Percentiles rank a stretch among this genome's conserved stretches.
Evolutionary conservation across 2,329 filamentous ascomycete genomes (phyloP).

Genomic region (Sporothrix dimorphospora): DNA sequence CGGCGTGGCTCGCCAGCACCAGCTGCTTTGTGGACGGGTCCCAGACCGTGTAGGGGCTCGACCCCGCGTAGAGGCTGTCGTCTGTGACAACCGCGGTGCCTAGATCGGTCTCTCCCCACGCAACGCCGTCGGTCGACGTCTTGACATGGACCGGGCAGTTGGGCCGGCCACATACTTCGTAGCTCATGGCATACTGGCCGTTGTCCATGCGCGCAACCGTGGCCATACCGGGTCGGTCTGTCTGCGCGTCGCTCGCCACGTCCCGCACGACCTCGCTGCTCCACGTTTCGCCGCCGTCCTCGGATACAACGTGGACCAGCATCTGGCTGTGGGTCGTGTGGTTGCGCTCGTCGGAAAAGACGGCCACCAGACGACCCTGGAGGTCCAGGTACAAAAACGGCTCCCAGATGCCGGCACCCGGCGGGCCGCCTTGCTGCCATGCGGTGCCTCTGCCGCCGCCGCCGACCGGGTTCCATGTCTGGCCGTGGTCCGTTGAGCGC

Average conservation of each 20-base stretch:
- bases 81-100: background rate
- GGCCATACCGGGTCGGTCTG: slow-evolving; percentile 15
- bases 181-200: slow-evolving; percentile 15
- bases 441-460: too few relatives aligned
- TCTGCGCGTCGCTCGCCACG: slow-evolving; percentile 17
- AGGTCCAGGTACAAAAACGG: background rate
- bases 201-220: background rate
- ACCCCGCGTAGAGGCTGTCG: background rate
- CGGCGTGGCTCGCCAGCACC: slow-evolving; percentile 3
- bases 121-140: background rate
- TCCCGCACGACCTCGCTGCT: background rate
- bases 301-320: slow-evolving; percentile 16
- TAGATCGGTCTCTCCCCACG: background rate
- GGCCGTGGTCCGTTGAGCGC: slow-evolving; percentile 20
- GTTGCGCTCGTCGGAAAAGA: slow-evolving; percentile 23
- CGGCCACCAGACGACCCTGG: background rate
- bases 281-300: slow-evolving; percentile 12
- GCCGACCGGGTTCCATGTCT: background rate
- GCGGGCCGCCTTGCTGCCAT: background rate
- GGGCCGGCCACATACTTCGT: slow-evolving; percentile 15
- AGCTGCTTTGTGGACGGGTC: background rate
- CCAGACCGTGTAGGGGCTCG: slow-evolving; percentile 19
- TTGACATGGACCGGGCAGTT: slow-evolving; percentile 10
- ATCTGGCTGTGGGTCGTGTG: slow-evolving; percentile 16
- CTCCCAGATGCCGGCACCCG: slow-evolving; percentile 19